Evolutionary conservation across 2,329 filamentous ascomycete species (phyloP), one percentile per base, ranked within the genome.

Genomic region (Neofusicoccum cordaticola): DNA sequence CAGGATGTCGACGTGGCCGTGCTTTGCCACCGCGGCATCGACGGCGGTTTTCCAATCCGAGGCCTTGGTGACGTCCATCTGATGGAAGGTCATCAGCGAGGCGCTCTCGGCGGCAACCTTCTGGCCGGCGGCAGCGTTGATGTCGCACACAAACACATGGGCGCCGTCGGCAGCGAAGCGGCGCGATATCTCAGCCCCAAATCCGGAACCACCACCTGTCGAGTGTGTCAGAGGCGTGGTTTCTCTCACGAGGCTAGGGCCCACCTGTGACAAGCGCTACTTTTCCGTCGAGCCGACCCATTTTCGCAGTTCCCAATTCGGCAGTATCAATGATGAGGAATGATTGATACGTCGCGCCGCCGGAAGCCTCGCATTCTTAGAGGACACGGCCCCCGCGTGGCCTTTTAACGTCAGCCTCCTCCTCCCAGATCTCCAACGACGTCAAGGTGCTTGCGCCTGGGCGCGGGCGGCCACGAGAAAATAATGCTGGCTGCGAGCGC

Each of bases 121-220:
- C 64, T 79, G 74, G 2, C 86, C 87, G 0, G 82, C 81, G 4
- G 80, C 75, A 15, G 82, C 76, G 35, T 85, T 84, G 66, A 90
- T 79, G 72, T 90, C 88, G 1, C 85, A 85, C 62, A 90, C 83
- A 58, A 90, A 73, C 39, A 90, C 86, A 67, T 82, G 82, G 57
- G 82, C 83, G 44, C 87, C 87, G 75, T 90, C 86, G 27, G 81
- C 72, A 5, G 82, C 79, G 72, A 88, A 89, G 63, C 84, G 84
- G 63, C 81, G 77, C 0, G 83, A 84, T 61, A 89, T 89, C 39
- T 83, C 86, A 64, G 83, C 85, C 63, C 87, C 87, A 68, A 90
- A 90, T 2, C 88, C 88, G 11, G 84, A 85, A 2, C 85, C 86
- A 7, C 80, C 87, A 53, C 87, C 85, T 66, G 77, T 22, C 27